Conservation (phyloP, 1,284 basidiomycete species). For the Malassezia japonica region DNA sequence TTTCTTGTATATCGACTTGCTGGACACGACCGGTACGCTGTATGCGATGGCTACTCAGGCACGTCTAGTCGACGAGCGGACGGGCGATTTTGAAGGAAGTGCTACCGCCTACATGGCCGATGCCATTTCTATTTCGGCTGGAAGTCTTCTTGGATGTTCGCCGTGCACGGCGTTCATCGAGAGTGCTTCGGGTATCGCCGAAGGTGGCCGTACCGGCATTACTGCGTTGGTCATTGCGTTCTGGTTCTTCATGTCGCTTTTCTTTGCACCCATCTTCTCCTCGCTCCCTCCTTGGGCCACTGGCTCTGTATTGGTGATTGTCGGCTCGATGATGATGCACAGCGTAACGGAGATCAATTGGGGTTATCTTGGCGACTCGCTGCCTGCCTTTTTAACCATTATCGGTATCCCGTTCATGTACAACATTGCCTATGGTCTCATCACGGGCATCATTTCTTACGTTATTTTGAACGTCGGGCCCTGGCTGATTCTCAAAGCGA, state of each 20-base stretch:
- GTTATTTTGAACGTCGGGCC: slow-evolving; percentile 65
- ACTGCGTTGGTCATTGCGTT: slow-evolving; percentile 67
- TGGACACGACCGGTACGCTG: slow-evolving; percentile 59
- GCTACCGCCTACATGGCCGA: slow-evolving; percentile 64
- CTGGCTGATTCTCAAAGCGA: slow-evolving; percentile 54
- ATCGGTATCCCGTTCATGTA: slow-evolving; percentile 31
- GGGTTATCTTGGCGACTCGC: slow-evolving; percentile 69
- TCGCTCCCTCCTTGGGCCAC: slow-evolving; percentile 81
- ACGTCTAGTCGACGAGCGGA: slow-evolving; percentile 72
- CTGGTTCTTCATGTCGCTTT: slow-evolving; percentile 73
- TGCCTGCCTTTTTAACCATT: slow-evolving; percentile 53
- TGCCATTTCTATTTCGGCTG: slow-evolving; percentile 69
- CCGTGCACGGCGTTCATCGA: slow-evolving; percentile 82
- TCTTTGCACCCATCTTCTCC: slow-evolving; percentile 82
- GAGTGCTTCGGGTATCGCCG: slow-evolving; percentile 55
- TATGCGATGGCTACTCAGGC: slow-evolving; percentile 88
- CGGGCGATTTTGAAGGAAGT: slow-evolving; percentile 76
- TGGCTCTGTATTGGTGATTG: slow-evolving; percentile 73
- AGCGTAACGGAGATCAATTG: slow-evolving; percentile 80
- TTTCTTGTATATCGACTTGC: slow-evolving; percentile 71
- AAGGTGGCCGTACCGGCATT: slow-evolving; percentile 79
- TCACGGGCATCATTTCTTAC: slow-evolving; percentile 66
- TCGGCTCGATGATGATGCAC: slow-evolving; percentile 78
- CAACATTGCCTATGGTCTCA: slow-evolving; percentile 81
- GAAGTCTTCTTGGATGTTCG: slow-evolving; percentile 71